Evolutionary conservation across 2,329 filamentous ascomycete genomes (phyloP), one percentile per base, ranked within the genome.

Genomic region (Fusarium mexicanum): DNA sequence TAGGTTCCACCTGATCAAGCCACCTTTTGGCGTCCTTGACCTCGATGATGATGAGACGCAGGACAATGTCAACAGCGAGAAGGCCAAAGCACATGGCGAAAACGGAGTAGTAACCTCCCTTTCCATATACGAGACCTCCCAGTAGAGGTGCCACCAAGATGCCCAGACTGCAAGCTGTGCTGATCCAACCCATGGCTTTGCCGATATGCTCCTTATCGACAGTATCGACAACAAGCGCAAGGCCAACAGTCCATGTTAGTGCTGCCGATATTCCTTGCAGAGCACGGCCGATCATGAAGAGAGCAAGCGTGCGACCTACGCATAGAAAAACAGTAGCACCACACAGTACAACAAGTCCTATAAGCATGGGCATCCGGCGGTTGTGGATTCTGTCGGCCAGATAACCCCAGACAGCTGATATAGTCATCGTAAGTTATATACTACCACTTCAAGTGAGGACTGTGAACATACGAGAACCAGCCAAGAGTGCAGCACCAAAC

Each of bases 71-170:
- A 11, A 78, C 77, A 7, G 76, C 78, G 38, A 83, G 74, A 5
- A 83, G 72, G 14, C 79, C 81, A 60, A 83, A 83, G 55, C 81
- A 83, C 77, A 83, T 81, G 33, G 77, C 77, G 67, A 81, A 83
- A 31, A 83, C 80, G 22, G 79, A 60, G 64, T 81, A 81, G 64
- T 83, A 83, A 6, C 80, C 81, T 7, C 76, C 80, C 24, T 75
- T 75, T 24, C 76, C 75, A 50, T 81, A 83, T 7, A 82, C 80
- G 8, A 83, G 69, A 40, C 81, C 81, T 20, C 81, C 81, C 5
- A 83, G 71, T 6, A 82, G 61, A 43, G 81, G 81, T 20, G 81
- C 80, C 4, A 70, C 61, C 20, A 83, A 67, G 43, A 81, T 78
- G 29, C 79, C 80, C n/a, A 81, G 59, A 55, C 80, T 81, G n/a